These are phyloP conservation scores for Beta vulgaris DNA, from an alignment of 148 eudicot genomes.

Conservation along the genomic window DNA sequence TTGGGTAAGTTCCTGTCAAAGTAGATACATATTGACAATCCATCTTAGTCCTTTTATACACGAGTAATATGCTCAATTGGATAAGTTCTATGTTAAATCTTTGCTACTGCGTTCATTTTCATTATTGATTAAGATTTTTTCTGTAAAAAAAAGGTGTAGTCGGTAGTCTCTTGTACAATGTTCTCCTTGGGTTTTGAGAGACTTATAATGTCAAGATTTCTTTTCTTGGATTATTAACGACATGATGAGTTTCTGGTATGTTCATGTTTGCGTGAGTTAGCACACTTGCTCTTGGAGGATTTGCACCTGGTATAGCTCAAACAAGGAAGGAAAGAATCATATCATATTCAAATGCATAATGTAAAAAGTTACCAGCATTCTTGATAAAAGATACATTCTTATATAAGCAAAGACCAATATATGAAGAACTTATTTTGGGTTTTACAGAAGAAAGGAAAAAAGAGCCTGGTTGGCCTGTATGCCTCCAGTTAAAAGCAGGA, in stretches of 20 bases:
- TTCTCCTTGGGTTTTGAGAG: not conserved
- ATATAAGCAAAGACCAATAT: not conserved
- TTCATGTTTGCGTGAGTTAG: not conserved
- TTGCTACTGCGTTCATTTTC: not conserved
- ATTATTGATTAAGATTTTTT: not conserved
- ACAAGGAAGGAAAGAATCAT: not conserved
- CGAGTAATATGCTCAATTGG: not conserved
- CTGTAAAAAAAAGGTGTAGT: too few relatives aligned
- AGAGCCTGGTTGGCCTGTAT: not conserved
- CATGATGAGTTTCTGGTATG: not conserved
- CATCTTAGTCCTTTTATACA: not conserved
- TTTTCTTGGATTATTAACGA: not conserved
- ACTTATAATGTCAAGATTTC: conserved; percentile 2
- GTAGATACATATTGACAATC: not conserved
- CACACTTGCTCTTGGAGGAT: not conserved
- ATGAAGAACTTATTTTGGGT: not conserved
- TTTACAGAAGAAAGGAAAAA: not conserved
- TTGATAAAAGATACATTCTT: not conserved
- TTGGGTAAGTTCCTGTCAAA: conserved; percentile 58
- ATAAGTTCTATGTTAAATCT: not conserved
- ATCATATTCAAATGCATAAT: not conserved
- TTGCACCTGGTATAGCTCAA: not conserved
- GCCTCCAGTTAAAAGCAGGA: not conserved
- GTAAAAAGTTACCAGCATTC: not conserved
- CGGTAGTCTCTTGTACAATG: conserved; percentile 1